phyloP scores from a whole-genome alignment of 768 basidiomycete species.

The Suillus luteus region DNA sequence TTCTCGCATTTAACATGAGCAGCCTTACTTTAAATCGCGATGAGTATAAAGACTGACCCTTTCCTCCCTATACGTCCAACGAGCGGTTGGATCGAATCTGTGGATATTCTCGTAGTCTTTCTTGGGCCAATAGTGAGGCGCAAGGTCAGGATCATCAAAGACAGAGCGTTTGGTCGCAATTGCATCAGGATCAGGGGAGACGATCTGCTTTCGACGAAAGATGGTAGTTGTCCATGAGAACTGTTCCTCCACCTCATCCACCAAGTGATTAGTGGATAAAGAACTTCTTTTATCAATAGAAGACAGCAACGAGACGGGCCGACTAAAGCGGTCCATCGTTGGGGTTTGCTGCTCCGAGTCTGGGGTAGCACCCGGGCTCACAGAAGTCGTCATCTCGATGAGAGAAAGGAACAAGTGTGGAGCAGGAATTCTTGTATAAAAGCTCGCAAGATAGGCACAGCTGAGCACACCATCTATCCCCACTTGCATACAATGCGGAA shows the following conservation, averaged over 20 bases:
- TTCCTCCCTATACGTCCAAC: constrained; percentile 65
- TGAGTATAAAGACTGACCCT: constrained; percentile 29
- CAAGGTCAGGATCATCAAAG: constrained; percentile 51
- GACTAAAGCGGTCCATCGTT: not conserved
- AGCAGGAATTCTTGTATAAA: not conserved
- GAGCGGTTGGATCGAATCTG: constrained; percentile 55
- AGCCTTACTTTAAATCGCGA: not conserved
- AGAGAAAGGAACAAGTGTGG: not conserved
- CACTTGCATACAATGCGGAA: not conserved
- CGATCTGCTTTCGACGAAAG: constrained; percentile 10
- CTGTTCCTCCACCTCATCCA: constrained; percentile 15
- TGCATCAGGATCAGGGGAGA: constrained; percentile 32
- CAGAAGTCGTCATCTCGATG: not conserved
- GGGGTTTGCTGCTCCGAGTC: not conserved
- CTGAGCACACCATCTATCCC: not conserved
- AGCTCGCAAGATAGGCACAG: not conserved
- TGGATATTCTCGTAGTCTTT: constrained; percentile 55
- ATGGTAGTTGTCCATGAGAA: constrained; percentile 12
- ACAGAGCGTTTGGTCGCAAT: constrained; percentile 53
- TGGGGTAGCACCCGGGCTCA: not conserved
- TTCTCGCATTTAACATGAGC: constrained; percentile 8
- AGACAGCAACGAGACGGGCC: not conserved
- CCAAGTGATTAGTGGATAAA: constrained; percentile 9
- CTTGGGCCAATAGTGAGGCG: constrained; percentile 47
- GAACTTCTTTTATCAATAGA: constrained; percentile 2